Evolutionary conservation across 805 yeast species (phyloP), one percentile per base, ranked within the genome.

Genomic region (Ogataea wickerhamii): DNA sequence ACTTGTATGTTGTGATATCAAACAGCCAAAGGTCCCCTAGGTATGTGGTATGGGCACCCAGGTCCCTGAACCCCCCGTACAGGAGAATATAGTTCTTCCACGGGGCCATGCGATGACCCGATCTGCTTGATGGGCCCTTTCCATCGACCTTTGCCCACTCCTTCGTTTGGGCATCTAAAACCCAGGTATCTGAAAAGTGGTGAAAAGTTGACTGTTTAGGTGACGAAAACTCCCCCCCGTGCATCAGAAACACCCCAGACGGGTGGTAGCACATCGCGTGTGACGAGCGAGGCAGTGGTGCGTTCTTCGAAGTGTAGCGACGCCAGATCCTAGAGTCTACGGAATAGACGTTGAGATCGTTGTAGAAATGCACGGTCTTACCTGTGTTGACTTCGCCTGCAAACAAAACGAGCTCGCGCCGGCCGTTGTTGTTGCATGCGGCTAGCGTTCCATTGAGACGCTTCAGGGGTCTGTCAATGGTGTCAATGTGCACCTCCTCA

Each of bases 111-210:
- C 98, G 70, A 56, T 88, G 96, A 20, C 98, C 98, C 1, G 96
- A 87, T 47, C 98, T 71, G 0, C 96, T 83, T 11, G 81, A 68
- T 4, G 98, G 98, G 1, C 80, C 81, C 47, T 83, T 82, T 27
- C 67, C 65, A 39, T 91, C 98, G 4, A 88, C 66, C 54, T 89
- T 88, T 17, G 84, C 71, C 98, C 98, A 91, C 61, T 88, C 96
- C 53, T 85, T 87, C 13, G 82, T 70, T 22, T 73, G 78, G 1
- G 89, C 76, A 53, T 93, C 98, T 43, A 91, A 67, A 32, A 91
- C 71, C 98, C 98, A 91, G 4, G 96, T 83, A 56, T 91, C 98
- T 13, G 96, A 91, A 59, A 87, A 91, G 62, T 91, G 98, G 60
- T 93, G 93, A 62, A 91, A 91, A 0, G 96, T 87, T 35, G 87